Base-by-base conservation (phyloP, 2,329 filamentous ascomycete species). In the Xylariales sp. region DNA sequence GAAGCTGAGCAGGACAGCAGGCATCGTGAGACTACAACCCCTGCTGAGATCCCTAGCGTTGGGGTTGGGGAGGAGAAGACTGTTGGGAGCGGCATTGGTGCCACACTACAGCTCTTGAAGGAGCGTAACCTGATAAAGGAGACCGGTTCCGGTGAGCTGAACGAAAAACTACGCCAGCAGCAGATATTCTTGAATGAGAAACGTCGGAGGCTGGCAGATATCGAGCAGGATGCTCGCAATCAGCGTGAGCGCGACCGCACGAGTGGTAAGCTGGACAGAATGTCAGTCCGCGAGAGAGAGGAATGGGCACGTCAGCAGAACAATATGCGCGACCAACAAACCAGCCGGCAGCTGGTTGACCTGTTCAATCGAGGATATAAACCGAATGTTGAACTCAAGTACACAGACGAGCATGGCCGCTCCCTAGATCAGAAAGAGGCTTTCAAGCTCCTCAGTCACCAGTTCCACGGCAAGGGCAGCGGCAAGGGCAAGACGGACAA, bases 401-500 rank as follows among this genome's bases (percentile, higher is more conserved):
- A 98, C 56, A 79, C 85, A 29, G 93, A 98, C 59, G 91, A 95
- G 39, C 78, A 83, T 57, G 93, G 94, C 8, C 81, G 93, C 13
- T 65, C 74, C 41, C 85, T 98, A 72, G 87, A 88, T 60, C 80
- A 84, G 60, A 98, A 98, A 67, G 93, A 97, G 60, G 94, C 93
- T 0, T 98, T 98, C 73, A 97, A 97, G 69, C 85, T 95, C 57
- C 74, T 98, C 44, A 93, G 85, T 52, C 93, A 98, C 67, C 87
- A 94, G 63, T 98, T 98, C 78, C 93, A 98, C 65, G 93, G 93
- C 52, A 98, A 98, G 69, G 89, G 89, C 33, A 94, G 86, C 55
- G 93, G 93, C 46, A 97, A 97, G 72, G 88, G 88, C 66, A 98
- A 98, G 81, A 96, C 90, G 23, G 91, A 97, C 74, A 97, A 98